These are phyloP conservation scores for Picochlorum sp. DNA, from an alignment of 139 green algal genomes.

Conservation along the genomic window DNA sequence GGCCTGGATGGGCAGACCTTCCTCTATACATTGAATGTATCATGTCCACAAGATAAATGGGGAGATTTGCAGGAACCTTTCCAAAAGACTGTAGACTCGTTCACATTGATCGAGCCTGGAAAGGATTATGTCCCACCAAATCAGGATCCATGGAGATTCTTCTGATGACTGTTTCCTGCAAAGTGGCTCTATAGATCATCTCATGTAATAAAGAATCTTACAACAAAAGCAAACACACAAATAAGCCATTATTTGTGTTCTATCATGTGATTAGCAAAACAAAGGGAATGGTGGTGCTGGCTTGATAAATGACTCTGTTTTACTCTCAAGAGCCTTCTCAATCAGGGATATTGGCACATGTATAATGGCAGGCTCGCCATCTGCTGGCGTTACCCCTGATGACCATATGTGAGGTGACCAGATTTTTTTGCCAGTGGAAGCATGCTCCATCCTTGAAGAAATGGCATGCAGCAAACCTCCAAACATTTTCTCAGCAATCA, in stretches of 20 bases:
- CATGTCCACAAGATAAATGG: constrained; percentile 54
- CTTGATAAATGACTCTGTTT: not conserved
- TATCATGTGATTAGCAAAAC: not conserved
- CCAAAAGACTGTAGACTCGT: constrained; percentile 32
- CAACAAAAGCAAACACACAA: not conserved
- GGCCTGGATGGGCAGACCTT: constrained; percentile 49
- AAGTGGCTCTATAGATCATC: no score
- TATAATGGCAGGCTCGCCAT: not conserved
- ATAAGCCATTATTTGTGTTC: not conserved
- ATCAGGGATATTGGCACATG: not conserved
- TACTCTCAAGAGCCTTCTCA: not conserved
- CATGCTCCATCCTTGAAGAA: not conserved
- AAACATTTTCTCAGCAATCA: constrained; percentile 7
- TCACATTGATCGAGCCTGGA: constrained; percentile 25
- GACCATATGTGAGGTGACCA: constrained; percentile 4
- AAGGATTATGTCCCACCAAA: constrained; percentile 59
- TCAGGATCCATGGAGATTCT: constrained; percentile 69
- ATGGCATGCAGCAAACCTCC: not conserved
- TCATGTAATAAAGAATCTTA: not conserved
- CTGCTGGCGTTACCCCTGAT: not conserved
- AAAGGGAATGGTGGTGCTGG: not conserved
- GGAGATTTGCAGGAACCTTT: constrained; percentile 15
- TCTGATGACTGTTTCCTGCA: constrained; percentile 26
- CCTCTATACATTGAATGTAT: constrained; percentile 78
- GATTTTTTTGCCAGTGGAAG: not conserved